Conservation (phyloP, 176 grass and related monocot species). For the Oryza punctata region DNA sequence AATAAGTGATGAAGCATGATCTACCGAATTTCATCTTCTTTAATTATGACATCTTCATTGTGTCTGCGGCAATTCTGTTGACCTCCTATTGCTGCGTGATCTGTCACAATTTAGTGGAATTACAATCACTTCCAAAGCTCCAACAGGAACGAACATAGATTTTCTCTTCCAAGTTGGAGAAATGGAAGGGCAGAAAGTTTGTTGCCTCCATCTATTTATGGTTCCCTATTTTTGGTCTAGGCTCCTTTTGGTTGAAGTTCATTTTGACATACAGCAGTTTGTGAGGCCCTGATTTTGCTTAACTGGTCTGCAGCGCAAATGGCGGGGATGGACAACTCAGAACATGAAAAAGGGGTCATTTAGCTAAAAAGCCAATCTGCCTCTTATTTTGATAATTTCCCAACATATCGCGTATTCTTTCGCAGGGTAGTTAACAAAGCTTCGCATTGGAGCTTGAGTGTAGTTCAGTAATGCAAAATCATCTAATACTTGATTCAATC, state of each 20-base stretch:
- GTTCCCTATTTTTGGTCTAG: conserved; percentile 48
- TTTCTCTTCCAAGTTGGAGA: conserved; percentile 48
- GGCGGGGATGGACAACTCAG: conserved; percentile 9
- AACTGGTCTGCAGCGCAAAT: conserved; percentile 33
- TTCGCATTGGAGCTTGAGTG: neutral
- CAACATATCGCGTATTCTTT: neutral
- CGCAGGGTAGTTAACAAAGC: neutral
- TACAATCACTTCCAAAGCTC: conserved; percentile 19
- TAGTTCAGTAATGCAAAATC: neutral
- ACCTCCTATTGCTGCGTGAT: conserved; percentile 34
- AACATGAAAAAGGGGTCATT: conserved; percentile 2
- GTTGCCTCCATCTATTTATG: conserved; percentile 53
- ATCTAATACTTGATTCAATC: conserved; percentile 17
- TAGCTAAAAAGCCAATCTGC: neutral
- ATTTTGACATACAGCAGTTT: conserved; percentile 31
- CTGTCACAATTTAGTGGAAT: conserved; percentile 30
- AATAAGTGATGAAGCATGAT: neutral
- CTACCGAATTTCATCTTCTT: conserved; percentile 35
- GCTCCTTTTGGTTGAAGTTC: conserved; percentile 19
- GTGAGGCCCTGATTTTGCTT: conserved; percentile 39
- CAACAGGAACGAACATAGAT: conserved; percentile 35
- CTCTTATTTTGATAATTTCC: conserved; percentile 9
- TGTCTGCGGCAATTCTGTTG: conserved; percentile 16
- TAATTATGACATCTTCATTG: conserved; percentile 19
- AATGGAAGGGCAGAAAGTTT: conserved; percentile 41